Evolutionary conservation across 2,329 filamentous ascomycete genomes (phyloP), one percentile per base, ranked within the genome.

Genomic region (Ceratocystis ficicola): DNA sequence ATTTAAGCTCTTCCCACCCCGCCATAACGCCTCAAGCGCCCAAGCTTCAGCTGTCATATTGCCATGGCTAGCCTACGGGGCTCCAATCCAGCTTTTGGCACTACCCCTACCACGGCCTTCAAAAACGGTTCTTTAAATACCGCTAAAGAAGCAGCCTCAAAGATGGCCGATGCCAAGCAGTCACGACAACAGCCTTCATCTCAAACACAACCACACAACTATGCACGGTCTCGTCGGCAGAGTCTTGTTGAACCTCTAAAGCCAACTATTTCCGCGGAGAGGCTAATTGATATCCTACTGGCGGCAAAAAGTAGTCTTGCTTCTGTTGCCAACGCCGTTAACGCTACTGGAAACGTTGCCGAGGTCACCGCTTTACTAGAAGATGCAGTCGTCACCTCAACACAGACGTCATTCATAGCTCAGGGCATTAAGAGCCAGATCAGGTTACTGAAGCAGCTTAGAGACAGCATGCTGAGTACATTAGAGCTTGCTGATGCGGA

Each of bases 301-400:
- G 86, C 88, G 36, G 89, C 93, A 7, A 96, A 96, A 74, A 85
- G 90, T 57, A 92, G 92, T 0, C 82, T 97, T 3, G 89, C 88
- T 17, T 90, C 90, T 10, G 91, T 95, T 74, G 84, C 81, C 52
- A 86, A 89, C 68, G 90, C 96, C 63, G 86, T 89, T 73, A 88
- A 89, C 68, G 92, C 91, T 69, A 92, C 94, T 73, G 60, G 36
- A 20, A 88, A 95, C 72, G 86, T 96, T 66, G 88, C 94, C 57
- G 90, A 84, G 22, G 80, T 83, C 15, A 90, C 91, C 3, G 86
- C 90, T 44, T 83, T 89, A 44, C 80, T 96, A 69, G 89, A 95
- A 72, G 87, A 94, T 70, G 86, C 86, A 61, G 86, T 90, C 64
- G 80, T 92, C 8, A 80, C 95, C 3, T 82, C 82, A 25, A 85